Base-by-base conservation (phyloP, 306 rosid genomes). In the Senna tora region DNA sequence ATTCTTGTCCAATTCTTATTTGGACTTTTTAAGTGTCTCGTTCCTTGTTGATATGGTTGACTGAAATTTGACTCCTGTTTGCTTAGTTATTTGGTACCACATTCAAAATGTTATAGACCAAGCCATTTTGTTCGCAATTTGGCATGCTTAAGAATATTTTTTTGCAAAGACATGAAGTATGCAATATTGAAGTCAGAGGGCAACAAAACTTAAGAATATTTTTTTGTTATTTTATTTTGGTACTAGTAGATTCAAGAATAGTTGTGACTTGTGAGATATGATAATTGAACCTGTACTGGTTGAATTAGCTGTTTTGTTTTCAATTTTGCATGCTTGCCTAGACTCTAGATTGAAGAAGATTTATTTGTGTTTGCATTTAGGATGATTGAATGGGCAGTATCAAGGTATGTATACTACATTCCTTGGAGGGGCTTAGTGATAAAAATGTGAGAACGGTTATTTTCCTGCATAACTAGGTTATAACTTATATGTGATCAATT, bases 21-120 rank as follows among this genome's bases (percentile, higher is more conserved):
- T 20, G 28, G 15, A 28, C 28, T 2, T 62, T 52, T 58, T 14
- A 17, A 50, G 17, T 58, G 54, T 45, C 22, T 57, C 67, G 65
- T 38, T 58, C 13, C 38, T 13, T 9, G 25, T 33, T 53, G 19
- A 52, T 16, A 57, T 64, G 47, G 61, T 33, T 63, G 8, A 63
- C 39, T 71, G 45, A 65, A 59, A 39, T 16, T 75, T 66, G 71
- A 58, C 19, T 38, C 7, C 33, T 8, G 43, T 46, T 5, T 46
- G 17, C 21, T 25, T 56, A 16, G 63, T 30, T 65, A 47, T 11
- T 36, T 56, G 68, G n/a, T 17, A n/a, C n/a, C n/a, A n/a, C n/a
- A n/a, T n/a, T n/a, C n/a, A n/a, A n/a, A n/a, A n/a, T n/a, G n/a
- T n/a, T n/a, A n/a, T n/a, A n/a, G n/a, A n/a, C n/a, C n/a, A n/a